A percentile compares a stretch with the other conserved stretches of the same genome.
Evolutionary conservation across 306 rosid species (phyloP).

Genomic region (Cicer pinnatifidum): DNA sequence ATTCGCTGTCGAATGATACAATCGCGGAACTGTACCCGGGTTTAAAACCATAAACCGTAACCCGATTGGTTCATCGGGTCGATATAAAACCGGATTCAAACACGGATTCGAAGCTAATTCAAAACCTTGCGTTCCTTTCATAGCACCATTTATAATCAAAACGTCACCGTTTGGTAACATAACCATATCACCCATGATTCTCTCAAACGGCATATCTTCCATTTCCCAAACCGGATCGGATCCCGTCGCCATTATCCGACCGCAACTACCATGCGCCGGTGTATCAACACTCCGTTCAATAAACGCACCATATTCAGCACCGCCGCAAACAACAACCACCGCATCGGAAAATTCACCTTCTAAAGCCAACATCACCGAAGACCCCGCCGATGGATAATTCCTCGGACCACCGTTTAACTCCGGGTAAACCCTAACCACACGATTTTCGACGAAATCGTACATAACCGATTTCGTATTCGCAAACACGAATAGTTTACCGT

Average conservation of each 20-base stretch:
- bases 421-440: slow-evolving; percentile 54
- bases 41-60: slow-evolving; percentile 82
- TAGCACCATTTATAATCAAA: slow-evolving; percentile 80
- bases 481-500: slow-evolving; percentile 76
- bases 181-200: slow-evolving; percentile 96
- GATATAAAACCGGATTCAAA: slow-evolving; percentile 69
- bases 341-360: slow-evolving; percentile 61
- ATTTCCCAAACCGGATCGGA: slow-evolving; percentile 66
- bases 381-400: slow-evolving; percentile 92
- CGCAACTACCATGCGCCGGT: slow-evolving; percentile 82
- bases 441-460: slow-evolving; percentile 51
- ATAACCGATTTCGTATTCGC: slow-evolving; percentile 74
- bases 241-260: slow-evolving; percentile 61
- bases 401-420: slow-evolving; percentile 81
- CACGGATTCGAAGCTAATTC: slow-evolving; percentile 74
- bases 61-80: slow-evolving; percentile 71
- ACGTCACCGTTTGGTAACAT: slow-evolving; percentile 77
- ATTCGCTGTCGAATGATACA: slow-evolving; percentile 87
- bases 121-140: slow-evolving; percentile 79
- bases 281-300: slow-evolving; percentile 52
- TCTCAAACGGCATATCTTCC: slow-evolving; percentile 86
- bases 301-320: slow-evolving; percentile 84
- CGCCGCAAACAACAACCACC: slow-evolving; percentile 75
- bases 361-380: slow-evolving; percentile 72
- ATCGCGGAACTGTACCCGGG: slow-evolving; percentile 74